Base-by-base conservation (phyloP, 768 basidiomycete species). In the Tylopilus vinaceipallidus region DNA sequence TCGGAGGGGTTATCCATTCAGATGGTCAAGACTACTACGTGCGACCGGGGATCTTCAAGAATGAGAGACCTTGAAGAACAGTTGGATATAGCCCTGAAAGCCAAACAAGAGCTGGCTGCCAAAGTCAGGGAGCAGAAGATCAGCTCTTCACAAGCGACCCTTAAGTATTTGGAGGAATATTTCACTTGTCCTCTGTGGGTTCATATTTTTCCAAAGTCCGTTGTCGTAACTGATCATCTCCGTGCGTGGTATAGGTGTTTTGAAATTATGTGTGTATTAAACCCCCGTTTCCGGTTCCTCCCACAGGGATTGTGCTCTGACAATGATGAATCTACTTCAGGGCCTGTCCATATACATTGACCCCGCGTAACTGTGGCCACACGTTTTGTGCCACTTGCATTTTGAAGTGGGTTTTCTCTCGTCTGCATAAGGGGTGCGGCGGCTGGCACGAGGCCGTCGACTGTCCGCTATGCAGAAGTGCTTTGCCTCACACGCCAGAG, bases 371-470 rank as follows among this genome's bases (percentile, higher is more conserved):
- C 34, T 87, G 85, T 53, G 85, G 86, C 10, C 86, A 88, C 59
- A 78, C 83, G 4, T 87, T 83, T 59, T 86, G 83, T 60, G 78
- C 80, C 26, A 67, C 81, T 41, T 86, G 83, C 66, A 81, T 84
- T 52, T 64, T 86, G 26, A 80, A 79, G 59, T 84, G 83, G 81
- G 80, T 81, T 67, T 86, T 85, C 71, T 81, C 83, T 58, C 78
- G 79, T 41, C 67, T 86, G 24, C 84, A 86, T 65, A 71, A 70
- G 40, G 72, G 70, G 1, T 86, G 86, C 60, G 83, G 83, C 24
- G 70, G 71, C 27, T 88, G 85, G 85, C 85, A 85, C 53, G 79
- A 83, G 57, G 62, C 76, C 12, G 81, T 86, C 36, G 79, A 82
- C 55, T 86, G 83, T 64, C 85, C 84, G 30, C 74, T 85, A 50